A percentile compares a stretch with the other conserved stretches of the same genome.
Conservation (phyloP, 73 alveolate species). For the Paramecium sexaurelia region DNA sequence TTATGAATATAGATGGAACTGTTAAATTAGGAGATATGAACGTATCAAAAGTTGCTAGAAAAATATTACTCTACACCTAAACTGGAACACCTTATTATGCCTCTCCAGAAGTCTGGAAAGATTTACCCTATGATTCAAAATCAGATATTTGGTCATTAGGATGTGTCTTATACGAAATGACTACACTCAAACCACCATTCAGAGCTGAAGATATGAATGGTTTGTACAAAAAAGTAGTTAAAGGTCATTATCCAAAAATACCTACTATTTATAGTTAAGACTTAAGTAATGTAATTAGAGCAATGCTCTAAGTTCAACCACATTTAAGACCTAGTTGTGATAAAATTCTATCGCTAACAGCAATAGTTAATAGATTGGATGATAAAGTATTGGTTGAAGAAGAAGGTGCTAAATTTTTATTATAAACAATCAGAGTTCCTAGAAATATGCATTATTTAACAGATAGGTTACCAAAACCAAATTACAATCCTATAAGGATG, state of each 20-base stretch:
- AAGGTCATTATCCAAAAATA: slow-evolving; percentile 80
- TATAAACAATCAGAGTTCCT: slow-evolving; percentile 94
- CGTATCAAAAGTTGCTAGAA: slow-evolving; percentile 90
- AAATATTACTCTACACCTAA: slow-evolving; percentile 87
- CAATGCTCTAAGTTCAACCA: slow-evolving; percentile 72
- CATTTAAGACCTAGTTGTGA: slow-evolving; percentile 66
- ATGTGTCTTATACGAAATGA: slow-evolving; percentile 95
- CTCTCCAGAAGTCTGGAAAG: slow-evolving; percentile 98
- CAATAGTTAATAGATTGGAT: slow-evolving; percentile 61
- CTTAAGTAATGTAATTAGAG: slow-evolving; percentile 72
- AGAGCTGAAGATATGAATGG: slow-evolving; percentile 96
- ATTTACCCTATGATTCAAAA: slow-evolving; percentile 95
- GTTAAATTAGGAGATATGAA: slow-evolving; percentile 95
- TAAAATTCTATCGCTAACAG: slow-evolving; percentile 51
- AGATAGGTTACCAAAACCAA: slow-evolving; percentile 92
- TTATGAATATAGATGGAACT: slow-evolving; percentile 83
- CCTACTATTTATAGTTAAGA: slow-evolving; percentile 81
- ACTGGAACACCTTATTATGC: slow-evolving; percentile 99
- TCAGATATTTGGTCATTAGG: slow-evolving; percentile 98
- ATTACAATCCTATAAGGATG: slow-evolving; percentile 74
- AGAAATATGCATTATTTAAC: slow-evolving; percentile 84
- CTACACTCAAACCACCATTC: slow-evolving; percentile 95
- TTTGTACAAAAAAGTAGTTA: slow-evolving; percentile 82
- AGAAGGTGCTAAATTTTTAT: slow-evolving; percentile 62
- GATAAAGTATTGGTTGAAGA: slow-evolving; percentile 53